phyloP scores from a whole-genome alignment of 352 stramenopile genomes.

The Phytophthora tubulina region DNA sequence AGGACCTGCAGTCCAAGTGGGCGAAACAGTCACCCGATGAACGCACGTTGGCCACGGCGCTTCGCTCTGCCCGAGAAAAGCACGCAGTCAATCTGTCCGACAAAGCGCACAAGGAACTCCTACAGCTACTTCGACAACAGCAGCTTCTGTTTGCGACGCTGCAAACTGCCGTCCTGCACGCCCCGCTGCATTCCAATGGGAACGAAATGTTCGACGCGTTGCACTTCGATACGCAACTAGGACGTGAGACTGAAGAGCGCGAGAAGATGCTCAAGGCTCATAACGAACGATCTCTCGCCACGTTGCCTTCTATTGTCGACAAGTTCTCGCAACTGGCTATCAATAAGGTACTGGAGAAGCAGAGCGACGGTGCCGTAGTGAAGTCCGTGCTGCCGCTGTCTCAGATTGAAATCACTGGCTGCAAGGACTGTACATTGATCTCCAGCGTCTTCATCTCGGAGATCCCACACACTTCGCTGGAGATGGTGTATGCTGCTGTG shows the following conservation, averaged over 20 bases:
- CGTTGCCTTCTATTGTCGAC: slow-evolving; percentile 35
- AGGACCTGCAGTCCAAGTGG: slow-evolving; percentile 41
- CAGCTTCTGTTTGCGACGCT: slow-evolving; percentile 48
- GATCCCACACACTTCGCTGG: slow-evolving; percentile 44
- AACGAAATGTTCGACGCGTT: slow-evolving; percentile 40
- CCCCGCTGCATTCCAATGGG: slow-evolving; percentile 40
- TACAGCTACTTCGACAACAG: slow-evolving; percentile 43
- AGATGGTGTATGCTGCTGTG: slow-evolving; percentile 34
- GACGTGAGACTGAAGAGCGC: slow-evolving; percentile 21
- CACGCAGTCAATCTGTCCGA: slow-evolving; percentile 18
- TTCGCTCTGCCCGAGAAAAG: slow-evolving; percentile 37
- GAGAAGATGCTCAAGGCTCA: slow-evolving; percentile 34
- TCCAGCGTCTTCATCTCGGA: slow-evolving; percentile 50
- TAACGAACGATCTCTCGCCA: slow-evolving; percentile 35
- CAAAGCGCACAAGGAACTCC: slow-evolving; percentile 28
- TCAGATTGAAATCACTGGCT: slow-evolving; percentile 43
- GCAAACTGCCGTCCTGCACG: slow-evolving; percentile 38
- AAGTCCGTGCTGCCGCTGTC: slow-evolving; percentile 38
- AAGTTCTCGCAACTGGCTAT: slow-evolving; percentile 35
- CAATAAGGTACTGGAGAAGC: slow-evolving; percentile 23
- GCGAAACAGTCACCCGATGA: slow-evolving; percentile 26
- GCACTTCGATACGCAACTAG: slow-evolving; percentile 44
- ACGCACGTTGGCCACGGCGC: slow-evolving; percentile 17
- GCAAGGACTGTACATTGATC: slow-evolving; percentile 41
- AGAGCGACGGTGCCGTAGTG: background rate